Conservation (phyloP, 108 stramenopile genomes). For the Hondaea fermentalgiana region DNA sequence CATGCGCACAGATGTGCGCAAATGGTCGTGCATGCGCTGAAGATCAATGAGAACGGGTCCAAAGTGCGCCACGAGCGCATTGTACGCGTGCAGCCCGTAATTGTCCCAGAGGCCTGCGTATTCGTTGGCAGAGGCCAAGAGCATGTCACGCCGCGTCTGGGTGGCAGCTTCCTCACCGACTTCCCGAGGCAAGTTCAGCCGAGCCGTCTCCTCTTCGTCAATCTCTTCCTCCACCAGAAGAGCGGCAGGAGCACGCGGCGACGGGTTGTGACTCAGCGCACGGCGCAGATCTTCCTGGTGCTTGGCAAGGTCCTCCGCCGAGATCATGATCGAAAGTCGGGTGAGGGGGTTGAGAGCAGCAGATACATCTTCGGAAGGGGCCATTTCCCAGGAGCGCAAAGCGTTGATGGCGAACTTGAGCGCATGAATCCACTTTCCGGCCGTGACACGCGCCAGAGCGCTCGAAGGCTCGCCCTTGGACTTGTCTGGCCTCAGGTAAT, state of each 20-base stretch:
- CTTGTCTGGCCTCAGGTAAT: background rate
- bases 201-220: no score
- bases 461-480: background rate
- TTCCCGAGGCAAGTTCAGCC: no score
- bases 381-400: background rate
- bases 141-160: background rate
- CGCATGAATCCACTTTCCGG: conserved; percentile 7
- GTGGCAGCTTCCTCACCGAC: background rate
- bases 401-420: background rate
- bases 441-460: background rate
- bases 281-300: background rate
- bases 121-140: background rate
- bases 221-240: no score
- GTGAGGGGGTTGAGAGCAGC: background rate
- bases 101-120: background rate
- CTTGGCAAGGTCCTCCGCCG: background rate
- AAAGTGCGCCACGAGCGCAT: background rate
- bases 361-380: background rate
- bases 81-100: background rate
- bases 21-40: conserved; percentile 7
- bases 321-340: background rate
- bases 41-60: background rate
- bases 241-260: no score
- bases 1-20: background rate
- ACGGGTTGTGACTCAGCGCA: background rate